A percentile compares a stretch with the other conserved stretches of the same genome.
These are phyloP conservation scores for Tilletia setariae DNA, from an alignment of 1,284 basidiomycete species.

Conservation along the genomic window DNA sequence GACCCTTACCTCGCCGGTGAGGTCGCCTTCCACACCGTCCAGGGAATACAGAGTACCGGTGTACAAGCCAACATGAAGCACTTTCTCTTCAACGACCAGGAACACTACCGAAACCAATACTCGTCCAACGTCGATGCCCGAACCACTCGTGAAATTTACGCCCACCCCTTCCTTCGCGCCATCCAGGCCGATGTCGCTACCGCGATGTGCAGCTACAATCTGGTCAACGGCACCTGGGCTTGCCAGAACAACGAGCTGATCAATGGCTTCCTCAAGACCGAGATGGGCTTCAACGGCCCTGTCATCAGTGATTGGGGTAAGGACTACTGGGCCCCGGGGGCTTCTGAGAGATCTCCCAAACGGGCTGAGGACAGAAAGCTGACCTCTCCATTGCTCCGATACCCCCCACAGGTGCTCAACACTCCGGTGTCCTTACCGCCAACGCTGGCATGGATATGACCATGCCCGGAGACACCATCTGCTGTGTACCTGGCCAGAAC, in stretches of 20 bases:
- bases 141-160: slow-evolving; percentile 62
- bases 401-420: slow-evolving; percentile 5
- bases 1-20: slow-evolving; percentile 73
- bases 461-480: slow-evolving; percentile 54
- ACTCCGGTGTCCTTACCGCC: slow-evolving; percentile 49
- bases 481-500: slow-evolving; percentile 7
- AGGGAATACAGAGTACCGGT: slow-evolving; percentile 70
- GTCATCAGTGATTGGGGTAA: slow-evolving; percentile 56
- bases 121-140: slow-evolving; percentile 70
- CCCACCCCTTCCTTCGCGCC: slow-evolving; percentile 27
- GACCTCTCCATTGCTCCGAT: background rate
- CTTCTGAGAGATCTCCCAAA: too few relatives aligned
- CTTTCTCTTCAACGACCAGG: slow-evolving; percentile 22
- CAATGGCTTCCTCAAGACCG: slow-evolving; percentile 70
- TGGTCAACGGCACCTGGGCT: slow-evolving; percentile 67
- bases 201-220: slow-evolving; percentile 59
- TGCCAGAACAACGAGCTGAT: slow-evolving; percentile 68
- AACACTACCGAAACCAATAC: slow-evolving; percentile 6
- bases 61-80: slow-evolving; percentile 59
- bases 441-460: slow-evolving; percentile 67
- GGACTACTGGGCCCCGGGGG: too few relatives aligned
- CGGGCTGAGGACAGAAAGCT: too few relatives aligned
- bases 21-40: slow-evolving; percentile 69
- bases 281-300: slow-evolving; percentile 74
- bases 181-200: slow-evolving; percentile 23